Base-by-base conservation (phyloP, 768 basidiomycete genomes). In the Lepiota subincarnata region DNA sequence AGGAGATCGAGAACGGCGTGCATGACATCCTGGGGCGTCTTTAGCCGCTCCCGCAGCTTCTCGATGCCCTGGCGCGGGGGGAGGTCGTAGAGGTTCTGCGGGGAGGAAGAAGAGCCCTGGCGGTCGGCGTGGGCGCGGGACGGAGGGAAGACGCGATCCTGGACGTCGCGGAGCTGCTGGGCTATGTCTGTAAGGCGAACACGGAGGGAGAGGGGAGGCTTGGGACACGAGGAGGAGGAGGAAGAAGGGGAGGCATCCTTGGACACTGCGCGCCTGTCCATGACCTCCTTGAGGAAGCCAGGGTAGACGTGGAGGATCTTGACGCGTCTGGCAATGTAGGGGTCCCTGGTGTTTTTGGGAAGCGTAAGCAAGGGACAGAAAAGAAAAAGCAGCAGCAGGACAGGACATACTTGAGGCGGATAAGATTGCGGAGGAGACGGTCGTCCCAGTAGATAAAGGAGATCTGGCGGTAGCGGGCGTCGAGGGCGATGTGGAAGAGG, bases 401-500 rank as follows among this genome's bases (percentile, higher is more conserved):
- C 26, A 20, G 13, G 26, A 63, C 69, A 45, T 39, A 75, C 74
- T 63, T 71, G 51, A 76, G 66, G 26, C 71, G 68, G 19, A 64
- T 60, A 12, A 75, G 60, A 54, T 66, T 76, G 61, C 71, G 66
- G 10, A 76, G 36, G 74, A 78, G 77, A 38, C 67, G 68, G 49
- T 69, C 65, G 53, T 75, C 74, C 24, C 76, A 65, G 63, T 77
- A 80, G 2, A 76, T 73, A 57, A 80, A 77, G 60, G 74, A 76
- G 59, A 79, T 69, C 55, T 75, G 73, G 11, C 74, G 68, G 57
- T 80, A 80, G 12, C 77, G 68, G 43, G 62, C 71, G 56, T 78
- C 73, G 77, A 80, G 77, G 48, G 67, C 66, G 58, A 71, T 62
- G 61, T 73, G 55, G 63, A 68, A 66, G 64, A 74, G 70, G 40